phyloP scores from a whole-genome alignment of 495 filamentous ascomycete species.

The Acidomyces sp. region DNA sequence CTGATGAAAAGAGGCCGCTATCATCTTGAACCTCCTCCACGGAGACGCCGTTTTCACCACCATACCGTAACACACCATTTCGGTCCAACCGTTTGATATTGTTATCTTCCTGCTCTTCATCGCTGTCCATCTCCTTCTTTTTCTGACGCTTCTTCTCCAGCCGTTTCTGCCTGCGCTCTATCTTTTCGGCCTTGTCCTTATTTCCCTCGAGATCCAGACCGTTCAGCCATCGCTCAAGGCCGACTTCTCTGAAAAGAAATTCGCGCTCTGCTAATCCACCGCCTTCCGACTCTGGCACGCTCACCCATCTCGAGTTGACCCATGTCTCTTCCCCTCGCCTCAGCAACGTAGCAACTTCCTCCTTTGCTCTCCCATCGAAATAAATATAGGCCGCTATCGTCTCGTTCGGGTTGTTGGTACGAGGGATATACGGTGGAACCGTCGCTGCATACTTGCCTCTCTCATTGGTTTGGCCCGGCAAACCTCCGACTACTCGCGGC shows the following conservation, averaged over 20 bases:
- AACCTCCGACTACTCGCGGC: slow-evolving; percentile 61
- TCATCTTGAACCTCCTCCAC: slow-evolving; percentile 62
- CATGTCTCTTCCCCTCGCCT: slow-evolving; percentile 93
- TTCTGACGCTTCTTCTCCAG: slow-evolving; percentile 73
- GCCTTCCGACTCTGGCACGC: slow-evolving; percentile 77
- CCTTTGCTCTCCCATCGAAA: slow-evolving; percentile 89
- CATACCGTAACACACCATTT: slow-evolving; percentile 62
- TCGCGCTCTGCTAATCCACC: slow-evolving; percentile 91
- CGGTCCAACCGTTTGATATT: slow-evolving; percentile 33
- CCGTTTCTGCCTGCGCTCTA: slow-evolving; percentile 73
- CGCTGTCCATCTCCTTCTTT: slow-evolving; percentile 35
- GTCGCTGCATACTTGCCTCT: slow-evolving; percentile 42
- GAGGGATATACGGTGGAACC: slow-evolving; percentile 74
- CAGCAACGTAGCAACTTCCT: slow-evolving; percentile 90
- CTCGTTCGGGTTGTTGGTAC: slow-evolving; percentile 82
- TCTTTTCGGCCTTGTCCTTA: slow-evolving; percentile 69
- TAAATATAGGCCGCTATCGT: slow-evolving; percentile 98
- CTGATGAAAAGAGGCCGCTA: slow-evolving; percentile 45
- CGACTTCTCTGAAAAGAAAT: slow-evolving; percentile 95
- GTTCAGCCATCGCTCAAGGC: slow-evolving; percentile 89
- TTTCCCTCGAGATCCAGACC: slow-evolving; percentile 75
- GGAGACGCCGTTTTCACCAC: slow-evolving; percentile 55
- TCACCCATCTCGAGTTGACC: slow-evolving; percentile 98
- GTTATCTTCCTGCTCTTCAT: slow-evolving; percentile 34
- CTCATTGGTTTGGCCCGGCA: slow-evolving; percentile 44